Evolutionary conservation across 768 basidiomycete genomes (phyloP), one percentile per base, ranked within the genome.

Genomic region (Trametes punicea): DNA sequence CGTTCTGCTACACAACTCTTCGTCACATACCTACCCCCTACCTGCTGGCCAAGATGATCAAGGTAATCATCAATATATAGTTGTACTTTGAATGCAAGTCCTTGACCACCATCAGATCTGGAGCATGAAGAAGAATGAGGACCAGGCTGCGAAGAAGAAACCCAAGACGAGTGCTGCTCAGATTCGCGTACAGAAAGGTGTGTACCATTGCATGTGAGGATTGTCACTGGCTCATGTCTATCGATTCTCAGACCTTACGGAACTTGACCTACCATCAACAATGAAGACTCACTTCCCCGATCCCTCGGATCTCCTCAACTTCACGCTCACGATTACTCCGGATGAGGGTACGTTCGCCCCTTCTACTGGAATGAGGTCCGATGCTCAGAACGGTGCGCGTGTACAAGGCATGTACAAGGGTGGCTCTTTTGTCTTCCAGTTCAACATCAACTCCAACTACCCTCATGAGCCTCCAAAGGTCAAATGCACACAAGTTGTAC

Each of bases 391-490:
- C 27, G n/a, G 18, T 41, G n/a, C 27, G 39, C 26, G 6, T 6
- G 1, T 2, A 33, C 21, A 56, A 98, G 96, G 97, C 65, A 98
- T 99, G 90, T 99, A 99, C 80, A 92, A 93, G 74, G 92, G 93
- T 65, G 96, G 94, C 62, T 76, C 86, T 18, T 99, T 98, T 77
- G 73, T 77, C 51, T 99, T 99, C 79, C 93, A 93, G 34, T 95
- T 99, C 73, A 82, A 79, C 62, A 98, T 99, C 82, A 97, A 93
- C 75, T 87, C 85, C 72, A 98, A 96, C 74, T 99, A 99, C 73
- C 97, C 97, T 51, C 97, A 99, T 71, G 96, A 99, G 65, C 94
- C 97, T 48, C 97, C 97, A 67, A 99, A 98, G 74, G 97, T 99
- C 75, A 94, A 96, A 70, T 98, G 96, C 76, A 88, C 85, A 42